A percentile compares a stretch with the other conserved stretches of the same genome.
Conservation (phyloP, 1,284 basidiomycete genomes). For the Phylloporus sp. region DNA sequence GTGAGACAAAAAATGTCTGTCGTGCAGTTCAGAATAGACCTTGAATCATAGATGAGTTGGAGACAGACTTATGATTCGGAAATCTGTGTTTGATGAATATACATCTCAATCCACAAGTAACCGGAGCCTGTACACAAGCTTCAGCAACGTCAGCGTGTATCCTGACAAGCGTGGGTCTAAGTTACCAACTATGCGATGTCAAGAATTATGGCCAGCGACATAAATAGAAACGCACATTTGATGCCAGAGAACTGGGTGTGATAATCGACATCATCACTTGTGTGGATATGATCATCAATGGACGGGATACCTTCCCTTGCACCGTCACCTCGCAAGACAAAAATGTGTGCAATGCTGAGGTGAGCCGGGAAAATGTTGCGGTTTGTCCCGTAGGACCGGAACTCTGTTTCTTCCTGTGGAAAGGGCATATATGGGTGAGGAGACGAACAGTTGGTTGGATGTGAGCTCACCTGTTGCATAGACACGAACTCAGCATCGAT, state of each 20-base stretch:
- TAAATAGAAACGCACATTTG: slow-evolving; percentile 60
- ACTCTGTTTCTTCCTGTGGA: slow-evolving; percentile 89
- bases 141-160: slow-evolving; percentile 92
- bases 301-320: slow-evolving; percentile 83
- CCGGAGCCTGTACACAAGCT: slow-evolving; percentile 96
- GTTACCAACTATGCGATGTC: slow-evolving; percentile 73
- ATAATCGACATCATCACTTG: slow-evolving; percentile 94
- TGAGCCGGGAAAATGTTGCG: slow-evolving; percentile 91
- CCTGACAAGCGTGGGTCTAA: slow-evolving; percentile 84
- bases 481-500: slow-evolving; percentile 99
- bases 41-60: background rate
- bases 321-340: slow-evolving; percentile 89
- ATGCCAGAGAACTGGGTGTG: slow-evolving; percentile 97
- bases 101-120: slow-evolving; percentile 91
- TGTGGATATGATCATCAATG: slow-evolving; percentile 98
- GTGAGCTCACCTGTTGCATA: slow-evolving; percentile 78
- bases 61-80: slow-evolving; percentile 93
- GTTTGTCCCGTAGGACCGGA: slow-evolving; percentile 92
- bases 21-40: background rate
- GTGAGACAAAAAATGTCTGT: slow-evolving; percentile 95
- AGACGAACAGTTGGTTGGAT: background rate
- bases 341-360: slow-evolving; percentile 92
- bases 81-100: slow-evolving; percentile 98
- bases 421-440: background rate
- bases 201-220: background rate